Evolutionary conservation across 148 eudicot species (phyloP), one percentile per base, ranked within the genome.

Genomic region (Nepenthes mirabilis): DNA sequence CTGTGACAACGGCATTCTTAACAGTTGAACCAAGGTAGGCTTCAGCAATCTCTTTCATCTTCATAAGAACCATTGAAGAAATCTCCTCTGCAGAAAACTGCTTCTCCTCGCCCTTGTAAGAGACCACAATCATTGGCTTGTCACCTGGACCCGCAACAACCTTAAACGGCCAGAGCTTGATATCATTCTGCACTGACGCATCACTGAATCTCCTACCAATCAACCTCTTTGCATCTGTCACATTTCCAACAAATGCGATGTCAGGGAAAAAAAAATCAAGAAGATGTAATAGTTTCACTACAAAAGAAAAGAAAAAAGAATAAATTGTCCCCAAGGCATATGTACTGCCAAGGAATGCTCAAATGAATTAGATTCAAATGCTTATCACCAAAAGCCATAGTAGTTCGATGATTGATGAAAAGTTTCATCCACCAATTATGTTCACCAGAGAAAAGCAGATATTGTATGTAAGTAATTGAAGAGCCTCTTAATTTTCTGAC

Each of bases 11-110:
- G 11, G 52, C 52, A 49, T 49, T 49, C 52, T 49, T 49, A 2
- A 49, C 13, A 2, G 52, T 49, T 11, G 52, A 5, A 49, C 52
- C 52, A 49, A 49, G 52, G 52, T 49, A 49, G 52, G 52, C 52
- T 12, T 49, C 52, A 11, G 52, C 52, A n/a, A 49, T 49, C 52
- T 49, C 52, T 12, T 49, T 49, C 52, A 49, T 49, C 13, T 49
- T 49, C n/a, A 49, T 49, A 2, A 49, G 52, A n/a, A 49, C 52
- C 52, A 49, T 49, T n/a, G 52, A 49, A n/a, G 52, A 49, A 11
- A 49, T 49, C 52, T 49, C 52, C 52, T 49, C 52, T 10, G 52
- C 52, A 49, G 52, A 49, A n/a, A 49, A 49, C 52, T 49, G 52
- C 52, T 49, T 49, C 14, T 49, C 52, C 52, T 49, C 52, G 13